Evolutionary conservation across 2,329 filamentous ascomycete species (phyloP).

Genomic region (Colletotrichum lindemuthianum): DNA sequence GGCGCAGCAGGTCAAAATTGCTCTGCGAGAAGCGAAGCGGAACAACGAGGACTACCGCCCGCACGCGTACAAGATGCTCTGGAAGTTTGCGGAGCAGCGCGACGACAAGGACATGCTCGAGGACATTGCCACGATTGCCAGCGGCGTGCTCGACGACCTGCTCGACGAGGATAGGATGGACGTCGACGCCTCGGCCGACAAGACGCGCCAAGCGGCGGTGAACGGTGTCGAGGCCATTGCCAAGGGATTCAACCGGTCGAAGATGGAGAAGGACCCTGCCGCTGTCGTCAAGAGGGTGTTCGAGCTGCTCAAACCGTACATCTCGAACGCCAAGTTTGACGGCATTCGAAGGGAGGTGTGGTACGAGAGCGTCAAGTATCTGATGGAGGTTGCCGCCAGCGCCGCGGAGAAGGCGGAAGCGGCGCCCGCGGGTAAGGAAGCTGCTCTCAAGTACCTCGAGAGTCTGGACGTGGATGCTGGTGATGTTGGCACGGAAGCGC

Average conservation of each 20-base stretch:
- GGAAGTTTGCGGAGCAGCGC: slow-evolving; percentile 74
- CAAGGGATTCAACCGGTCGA: slow-evolving; percentile 57
- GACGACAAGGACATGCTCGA: slow-evolving; percentile 76
- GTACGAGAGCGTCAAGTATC: slow-evolving; percentile 60
- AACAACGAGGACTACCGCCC: slow-evolving; percentile 88
- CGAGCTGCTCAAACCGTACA: slow-evolving; percentile 51
- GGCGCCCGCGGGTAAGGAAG: slow-evolving; percentile 34
- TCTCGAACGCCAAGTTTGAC: slow-evolving; percentile 50
- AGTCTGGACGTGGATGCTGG: slow-evolving; percentile 58
- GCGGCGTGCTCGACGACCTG: slow-evolving; percentile 68
- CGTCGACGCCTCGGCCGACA: slow-evolving; percentile 61
- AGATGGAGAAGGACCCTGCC: slow-evolving; percentile 49
- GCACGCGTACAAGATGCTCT: slow-evolving; percentile 77
- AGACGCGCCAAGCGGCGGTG: slow-evolving; percentile 56
- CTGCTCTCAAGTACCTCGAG: slow-evolving; percentile 51
- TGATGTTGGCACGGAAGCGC: slow-evolving; percentile 61
- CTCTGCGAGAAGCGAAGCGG: slow-evolving; percentile 86
- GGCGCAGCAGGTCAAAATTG: slow-evolving; percentile 80
- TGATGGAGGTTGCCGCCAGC: slow-evolving; percentile 48
- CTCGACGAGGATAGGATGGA: slow-evolving; percentile 75
- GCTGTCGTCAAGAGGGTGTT: slow-evolving; percentile 53
- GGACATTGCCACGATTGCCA: slow-evolving; percentile 72
- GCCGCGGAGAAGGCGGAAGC: slow-evolving; percentile 44
- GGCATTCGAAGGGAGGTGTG: slow-evolving; percentile 60
- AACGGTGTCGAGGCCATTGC: slow-evolving; percentile 63